Conservation (phyloP, 805 yeast species). For the Brettanomyces naardenensis region DNA sequence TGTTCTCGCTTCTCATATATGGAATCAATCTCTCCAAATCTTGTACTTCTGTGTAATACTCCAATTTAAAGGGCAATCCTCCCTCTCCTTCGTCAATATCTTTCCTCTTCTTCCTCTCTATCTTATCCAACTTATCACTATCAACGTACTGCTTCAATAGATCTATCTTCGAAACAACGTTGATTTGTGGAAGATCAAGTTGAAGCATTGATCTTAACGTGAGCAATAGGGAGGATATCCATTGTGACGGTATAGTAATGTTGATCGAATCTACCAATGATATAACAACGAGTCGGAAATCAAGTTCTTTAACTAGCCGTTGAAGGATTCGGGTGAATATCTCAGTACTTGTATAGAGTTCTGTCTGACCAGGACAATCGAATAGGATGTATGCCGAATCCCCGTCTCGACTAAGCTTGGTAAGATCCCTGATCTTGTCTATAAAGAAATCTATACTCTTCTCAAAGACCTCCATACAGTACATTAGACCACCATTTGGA, state of each 20-base stretch:
- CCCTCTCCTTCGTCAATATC: constrained; percentile 31
- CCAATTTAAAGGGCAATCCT: constrained; percentile 69
- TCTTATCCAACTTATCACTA: constrained; percentile 17
- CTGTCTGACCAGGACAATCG: constrained; percentile 96
- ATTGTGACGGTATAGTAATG: constrained; percentile 81
- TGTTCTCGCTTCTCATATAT: constrained; percentile 61
- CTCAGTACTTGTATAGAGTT: constrained; percentile 83
- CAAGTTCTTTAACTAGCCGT: constrained; percentile 52
- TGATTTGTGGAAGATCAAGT: constrained; percentile 85
- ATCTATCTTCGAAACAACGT: constrained; percentile 89
- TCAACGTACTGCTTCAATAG: constrained; percentile 47
- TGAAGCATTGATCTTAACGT: constrained; percentile 90
- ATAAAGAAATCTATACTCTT: constrained; percentile 52
- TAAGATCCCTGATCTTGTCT: constrained; percentile 46
- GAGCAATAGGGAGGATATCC: constrained; percentile 70
- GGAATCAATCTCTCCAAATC: constrained; percentile 68
- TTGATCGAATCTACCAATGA: constrained; percentile 79
- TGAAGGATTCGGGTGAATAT: constrained; percentile 65
- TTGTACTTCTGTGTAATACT: constrained; percentile 88
- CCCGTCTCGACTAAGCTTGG: constrained; percentile 33
- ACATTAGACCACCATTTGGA: constrained; percentile 83
- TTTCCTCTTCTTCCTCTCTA: constrained; percentile 12
- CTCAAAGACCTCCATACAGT: constrained; percentile 67
- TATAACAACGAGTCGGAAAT: constrained; percentile 74
- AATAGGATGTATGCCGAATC: constrained; percentile 58